phyloP scores from a whole-genome alignment of 371 early-diverging fungal species.

The Rhizopus arrhizus region DNA sequence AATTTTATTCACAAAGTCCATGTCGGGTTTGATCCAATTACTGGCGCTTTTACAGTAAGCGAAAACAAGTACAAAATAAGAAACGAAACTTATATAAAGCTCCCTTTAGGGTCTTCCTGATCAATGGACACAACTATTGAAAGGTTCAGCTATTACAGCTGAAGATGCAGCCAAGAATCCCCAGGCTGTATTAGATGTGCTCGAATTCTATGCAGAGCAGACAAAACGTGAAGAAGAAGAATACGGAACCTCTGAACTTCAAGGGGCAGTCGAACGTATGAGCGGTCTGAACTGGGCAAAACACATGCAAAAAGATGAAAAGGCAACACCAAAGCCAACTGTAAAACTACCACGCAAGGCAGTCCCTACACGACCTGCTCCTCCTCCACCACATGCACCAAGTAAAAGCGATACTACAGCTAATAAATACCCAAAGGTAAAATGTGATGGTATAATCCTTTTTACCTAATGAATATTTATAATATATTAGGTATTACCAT shows the following conservation, averaged over 20 bases:
- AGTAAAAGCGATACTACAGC: too few relatives aligned
- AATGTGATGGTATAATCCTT: too few relatives aligned
- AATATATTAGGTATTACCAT: not conserved
- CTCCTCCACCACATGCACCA: slow-evolving; percentile 21
- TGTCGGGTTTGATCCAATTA: slow-evolving; percentile 92
- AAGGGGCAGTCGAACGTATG: slow-evolving; percentile 34
- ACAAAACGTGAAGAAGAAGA: slow-evolving; percentile 58
- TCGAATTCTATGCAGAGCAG: slow-evolving; percentile 94
- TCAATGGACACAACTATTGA: slow-evolving; percentile 89
- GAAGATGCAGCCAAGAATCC: slow-evolving; percentile 96
- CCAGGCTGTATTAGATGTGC: slow-evolving; percentile 93
- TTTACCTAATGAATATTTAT: too few relatives aligned
- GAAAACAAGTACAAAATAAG: not conserved
- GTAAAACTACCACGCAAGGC: slow-evolving; percentile 25
- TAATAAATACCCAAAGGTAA: too few relatives aligned
- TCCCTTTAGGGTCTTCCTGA: slow-evolving; percentile 81
- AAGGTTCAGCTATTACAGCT: slow-evolving; percentile 89
- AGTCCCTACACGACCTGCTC: slow-evolving; percentile 27
- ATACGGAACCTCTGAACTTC: slow-evolving; percentile 41
- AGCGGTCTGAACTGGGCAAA: slow-evolving; percentile 37
- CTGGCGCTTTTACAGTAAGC: slow-evolving; percentile 87
- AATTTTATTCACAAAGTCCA: slow-evolving; percentile 94
- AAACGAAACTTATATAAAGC: not conserved
- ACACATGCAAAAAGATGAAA: slow-evolving; percentile 22
- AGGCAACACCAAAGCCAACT: slow-evolving; percentile 8